Evolutionary conservation across 2,329 filamentous ascomycete species (phyloP).

Genomic region (Mycosphaerella arachidis): DNA sequence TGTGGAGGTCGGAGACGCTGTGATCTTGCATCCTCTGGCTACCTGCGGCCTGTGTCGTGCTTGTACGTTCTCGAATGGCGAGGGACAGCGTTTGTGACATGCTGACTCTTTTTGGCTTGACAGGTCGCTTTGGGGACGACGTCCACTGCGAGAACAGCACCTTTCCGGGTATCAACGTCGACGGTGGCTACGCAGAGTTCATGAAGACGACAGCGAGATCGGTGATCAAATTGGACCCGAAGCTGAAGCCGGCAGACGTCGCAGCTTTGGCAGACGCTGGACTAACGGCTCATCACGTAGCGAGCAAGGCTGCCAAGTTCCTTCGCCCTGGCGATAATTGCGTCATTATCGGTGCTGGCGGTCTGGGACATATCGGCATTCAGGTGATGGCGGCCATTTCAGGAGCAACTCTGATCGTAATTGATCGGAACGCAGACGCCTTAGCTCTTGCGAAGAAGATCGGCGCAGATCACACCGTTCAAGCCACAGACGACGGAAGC

Average conservation of each 20-base stretch:
- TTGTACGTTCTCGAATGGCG: slow-evolving; percentile 4
- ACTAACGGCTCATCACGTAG: slow-evolving; percentile 25
- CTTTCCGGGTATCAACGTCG: slow-evolving; percentile 25
- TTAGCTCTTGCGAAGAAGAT: slow-evolving; percentile 24
- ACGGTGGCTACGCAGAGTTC: slow-evolving; percentile 26
- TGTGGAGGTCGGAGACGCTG: slow-evolving; percentile 21
- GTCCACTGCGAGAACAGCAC: slow-evolving; percentile 24
- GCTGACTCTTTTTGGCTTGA: not conserved
- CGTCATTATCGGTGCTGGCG: slow-evolving; percentile 26
- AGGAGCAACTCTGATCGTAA: slow-evolving; percentile 24
- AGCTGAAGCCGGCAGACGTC: slow-evolving; percentile 24
- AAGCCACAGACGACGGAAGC: slow-evolving; percentile 14
- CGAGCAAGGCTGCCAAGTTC: slow-evolving; percentile 22
- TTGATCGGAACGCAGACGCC: slow-evolving; percentile 23
- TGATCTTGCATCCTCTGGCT: slow-evolving; percentile 25
- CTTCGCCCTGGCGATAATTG: slow-evolving; percentile 23
- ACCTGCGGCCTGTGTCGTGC: slow-evolving; percentile 26
- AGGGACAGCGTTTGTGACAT: not conserved
- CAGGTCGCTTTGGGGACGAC: slow-evolving; percentile 22
- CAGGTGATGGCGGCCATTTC: slow-evolving; percentile 27
- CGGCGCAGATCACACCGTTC: slow-evolving; percentile 23
- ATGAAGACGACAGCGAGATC: slow-evolving; percentile 26
- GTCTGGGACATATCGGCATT: slow-evolving; percentile 24
- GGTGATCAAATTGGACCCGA: slow-evolving; percentile 25
- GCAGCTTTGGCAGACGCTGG: slow-evolving; percentile 26